A percentile compares a stretch with the other conserved stretches of the same genome.
Conservation (phyloP, 495 filamentous ascomycete species). For the Penicillium argentinense region DNA sequence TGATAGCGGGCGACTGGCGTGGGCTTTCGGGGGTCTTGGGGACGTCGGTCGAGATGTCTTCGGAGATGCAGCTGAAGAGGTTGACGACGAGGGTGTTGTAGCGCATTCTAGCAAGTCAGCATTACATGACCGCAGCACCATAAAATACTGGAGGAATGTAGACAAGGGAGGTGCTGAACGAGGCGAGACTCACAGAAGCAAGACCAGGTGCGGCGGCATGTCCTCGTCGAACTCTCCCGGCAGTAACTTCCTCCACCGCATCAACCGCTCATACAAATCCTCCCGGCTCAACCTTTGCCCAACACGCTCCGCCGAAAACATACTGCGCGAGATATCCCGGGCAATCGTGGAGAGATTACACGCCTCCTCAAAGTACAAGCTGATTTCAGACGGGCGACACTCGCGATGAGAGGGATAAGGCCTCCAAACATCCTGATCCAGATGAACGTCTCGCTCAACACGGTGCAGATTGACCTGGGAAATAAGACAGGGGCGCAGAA, state of each 20-base stretch:
- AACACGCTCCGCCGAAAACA: slow-evolving; percentile 28
- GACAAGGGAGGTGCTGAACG: too few relatives aligned
- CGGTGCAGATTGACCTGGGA: slow-evolving; percentile 36
- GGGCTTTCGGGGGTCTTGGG: slow-evolving; percentile 39
- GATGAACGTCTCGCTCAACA: slow-evolving; percentile 7
- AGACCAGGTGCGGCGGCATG: slow-evolving; percentile 39
- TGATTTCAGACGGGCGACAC: slow-evolving; percentile 30
- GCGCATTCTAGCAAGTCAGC: slow-evolving; percentile 34
- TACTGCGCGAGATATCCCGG: slow-evolving; percentile 40
- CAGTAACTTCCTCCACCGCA: slow-evolving; percentile 34
- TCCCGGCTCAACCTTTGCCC: slow-evolving; percentile 20
- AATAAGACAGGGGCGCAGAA: slow-evolving; percentile 40
- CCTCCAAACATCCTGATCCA: slow-evolving; percentile 30
- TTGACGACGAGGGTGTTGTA: slow-evolving; percentile 40
- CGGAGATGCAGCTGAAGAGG: slow-evolving; percentile 35
- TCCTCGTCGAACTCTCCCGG: slow-evolving; percentile 29
- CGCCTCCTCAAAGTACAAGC: slow-evolving; percentile 40
- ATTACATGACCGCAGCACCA: neutral
- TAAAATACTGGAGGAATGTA: neutral
- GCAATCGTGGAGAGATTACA: slow-evolving; percentile 43
- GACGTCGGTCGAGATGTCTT: slow-evolving; percentile 19
- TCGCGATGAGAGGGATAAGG: slow-evolving; percentile 42
- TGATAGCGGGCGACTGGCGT: slow-evolving; percentile 20
- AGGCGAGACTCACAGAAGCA: slow-evolving; percentile 35
- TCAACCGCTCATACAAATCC: slow-evolving; percentile 33